phyloP scores from a whole-genome alignment of 2,329 filamentous ascomycete genomes.

The Pochonia chlamydosporia region DNA sequence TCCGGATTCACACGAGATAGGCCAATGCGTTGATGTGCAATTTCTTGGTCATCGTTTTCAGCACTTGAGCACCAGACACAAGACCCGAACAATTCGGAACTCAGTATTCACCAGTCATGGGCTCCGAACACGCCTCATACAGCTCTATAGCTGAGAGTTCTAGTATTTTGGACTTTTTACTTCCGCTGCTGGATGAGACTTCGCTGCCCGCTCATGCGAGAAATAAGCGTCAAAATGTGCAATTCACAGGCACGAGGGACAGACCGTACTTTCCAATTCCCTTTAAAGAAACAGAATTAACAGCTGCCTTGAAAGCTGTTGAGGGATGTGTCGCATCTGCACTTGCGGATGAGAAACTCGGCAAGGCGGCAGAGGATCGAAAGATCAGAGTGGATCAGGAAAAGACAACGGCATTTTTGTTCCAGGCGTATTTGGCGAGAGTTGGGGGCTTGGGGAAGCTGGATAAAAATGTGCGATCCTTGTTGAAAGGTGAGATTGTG shows the following conservation, averaged over 20 bases:
- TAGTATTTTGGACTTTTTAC: slow-evolving; percentile 18
- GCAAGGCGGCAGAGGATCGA: slow-evolving; percentile 5
- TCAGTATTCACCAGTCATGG: too few species aligned
- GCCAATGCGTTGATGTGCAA: too few species aligned
- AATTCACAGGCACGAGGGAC: slow-evolving; percentile 28
- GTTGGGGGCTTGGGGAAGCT: slow-evolving; percentile 33
- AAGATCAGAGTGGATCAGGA: slow-evolving; percentile 27
- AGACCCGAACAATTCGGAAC: too few species aligned
- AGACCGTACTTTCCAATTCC: slow-evolving; percentile 40
- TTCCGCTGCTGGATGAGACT: slow-evolving; percentile 18
- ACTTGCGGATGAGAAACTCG: slow-evolving; percentile 21
- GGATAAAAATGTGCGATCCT: slow-evolving; percentile 21
- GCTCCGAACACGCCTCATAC: slow-evolving; percentile 9
- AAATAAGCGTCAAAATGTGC: slow-evolving; percentile 18
- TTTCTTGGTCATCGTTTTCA: too few species aligned
- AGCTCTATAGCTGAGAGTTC: slow-evolving; percentile 19
- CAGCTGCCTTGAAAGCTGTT: slow-evolving; percentile 37
- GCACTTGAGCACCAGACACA: too few species aligned
- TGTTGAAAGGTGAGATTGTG: slow-evolving; percentile 6
- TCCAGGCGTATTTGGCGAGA: slow-evolving; percentile 28
- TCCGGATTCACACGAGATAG: too few species aligned
- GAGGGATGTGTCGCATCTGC: slow-evolving; percentile 29
- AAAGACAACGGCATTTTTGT: slow-evolving; percentile 37
- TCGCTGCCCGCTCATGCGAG: slow-evolving; percentile 23
- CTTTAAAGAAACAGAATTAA: slow-evolving; percentile 40